Base-by-base conservation (phyloP, 441 rosid species). In the Adansonia grandidieri region DNA sequence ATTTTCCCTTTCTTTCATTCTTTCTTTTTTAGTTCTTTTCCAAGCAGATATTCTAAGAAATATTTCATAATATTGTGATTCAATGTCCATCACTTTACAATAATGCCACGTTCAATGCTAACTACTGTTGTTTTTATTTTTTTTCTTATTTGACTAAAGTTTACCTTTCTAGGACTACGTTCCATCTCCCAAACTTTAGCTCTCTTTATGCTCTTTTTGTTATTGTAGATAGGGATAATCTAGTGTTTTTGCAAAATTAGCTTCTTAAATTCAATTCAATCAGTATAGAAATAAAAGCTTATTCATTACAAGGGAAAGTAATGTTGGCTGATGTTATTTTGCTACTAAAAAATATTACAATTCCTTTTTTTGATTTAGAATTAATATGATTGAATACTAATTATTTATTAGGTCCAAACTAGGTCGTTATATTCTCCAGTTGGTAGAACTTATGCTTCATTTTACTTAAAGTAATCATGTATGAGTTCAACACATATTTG, bases 361-460 rank as follows among this genome's bases (percentile, higher is more conserved):
- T 13, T 37, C 4, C 22, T 24, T 50, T 70, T 53, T 2, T 19
- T 19, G 1, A 17, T 64, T 57, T 48, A 7, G 50, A 40, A 54
- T 56, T n/a, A 15, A 50, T 9, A 47, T 9, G 64, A 40, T 40
- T n/a, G 4, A 17, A 45, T 32, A 70, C 20, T 76, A 67, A 77
- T 48, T 3, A 24, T 22, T 82, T 76, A 47, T 51, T 60, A 24
- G 51, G 54, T 40, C n/a, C 10, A 50, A 60, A 83, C 48, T 78
- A 95, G 99, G 99, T 71, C 99, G 93, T 77, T 95, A 95, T 86
- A 85, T 93, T 54, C 99, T 97, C 57, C 98, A 95, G 45, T 80
- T 95, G 81, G 98, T 97, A 37, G 85, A 93, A 67, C 90, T 92
- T 80, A 90, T 95, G 88, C 87, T 93, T 78, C 87, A 24, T 24